Evolutionary conservation across 192 early-diverging fungal species (phyloP), one percentile per base, ranked within the genome.

Genomic region (Podila epigama): DNA sequence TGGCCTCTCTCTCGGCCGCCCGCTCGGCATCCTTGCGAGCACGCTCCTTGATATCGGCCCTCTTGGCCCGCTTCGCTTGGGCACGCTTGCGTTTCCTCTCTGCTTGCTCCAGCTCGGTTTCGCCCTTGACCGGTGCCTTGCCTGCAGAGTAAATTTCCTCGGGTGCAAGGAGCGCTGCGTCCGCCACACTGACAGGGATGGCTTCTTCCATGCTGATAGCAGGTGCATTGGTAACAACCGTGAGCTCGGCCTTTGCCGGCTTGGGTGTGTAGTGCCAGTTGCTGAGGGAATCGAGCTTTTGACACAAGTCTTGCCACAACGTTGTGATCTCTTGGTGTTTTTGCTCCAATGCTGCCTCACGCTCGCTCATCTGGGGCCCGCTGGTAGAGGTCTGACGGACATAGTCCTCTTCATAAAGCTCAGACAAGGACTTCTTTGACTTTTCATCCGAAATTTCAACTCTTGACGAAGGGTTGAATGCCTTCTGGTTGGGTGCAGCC

Each of bases 151-250:
- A 97, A 2, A 97, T 86, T 82, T 99, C 97, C 70, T 94, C 87
- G 18, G 97, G 96, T 8, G 96, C 94, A 35, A 93, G 85, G 40
- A 95, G 84, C 7, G 88, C 87, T 5, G 93, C 91, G 67, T 92
- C 89, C 20, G 92, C 90, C 27, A 96, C 93, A 70, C 88, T 82
- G 37, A 94, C 85, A 18, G 97, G 97, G 60, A 93, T 93, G 31
- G 97, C 91, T 79, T 99, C 97, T 81, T 99, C 97, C 92, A 98
- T 94, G 56, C 88, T 83, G 56, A 99, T 86, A 2, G 97, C 91
- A 3, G 97, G 90, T 32, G 93, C 90, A 51, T 89, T 90, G 28
- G 87, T 83, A 51, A 90, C 85, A 32, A 97, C 88, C 44, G 88
- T 87, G 41, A 97, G 85, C 58, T 97, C 95, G 8, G 90, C 79